phyloP scores from a whole-genome alignment of 331 rosid species.

The Quercus lobata region DNA sequence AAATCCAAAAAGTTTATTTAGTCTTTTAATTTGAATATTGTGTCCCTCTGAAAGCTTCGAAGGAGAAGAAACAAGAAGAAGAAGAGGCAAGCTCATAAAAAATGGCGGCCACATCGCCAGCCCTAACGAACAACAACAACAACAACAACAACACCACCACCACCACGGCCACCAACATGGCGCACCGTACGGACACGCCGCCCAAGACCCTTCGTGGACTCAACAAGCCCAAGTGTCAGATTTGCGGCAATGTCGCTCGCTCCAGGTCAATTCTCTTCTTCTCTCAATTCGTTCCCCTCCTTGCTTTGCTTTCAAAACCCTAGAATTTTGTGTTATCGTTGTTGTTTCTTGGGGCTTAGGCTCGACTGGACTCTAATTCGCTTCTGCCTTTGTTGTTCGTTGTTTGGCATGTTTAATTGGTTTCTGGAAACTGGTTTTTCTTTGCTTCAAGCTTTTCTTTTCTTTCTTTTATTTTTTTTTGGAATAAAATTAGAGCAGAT shows the following conservation, averaged over 20 bases:
- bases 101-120: constrained; percentile 70
- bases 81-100: not conserved
- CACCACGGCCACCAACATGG: constrained; percentile 9
- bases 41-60: not conserved
- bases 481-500: too few species aligned
- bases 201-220: constrained; percentile 93
- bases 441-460: not conserved
- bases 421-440: not conserved
- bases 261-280: constrained; percentile 44
- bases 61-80: constrained; percentile 8
- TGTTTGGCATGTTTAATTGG: not conserved
- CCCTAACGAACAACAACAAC: constrained; percentile 25
- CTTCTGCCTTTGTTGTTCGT: too few species aligned
- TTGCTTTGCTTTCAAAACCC: not conserved
- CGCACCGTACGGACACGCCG: constrained; percentile 51
- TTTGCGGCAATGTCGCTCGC: constrained; percentile 89
- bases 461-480: not conserved
- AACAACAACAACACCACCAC: constrained; percentile 18
- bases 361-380: too few species aligned
- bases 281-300: too few species aligned
- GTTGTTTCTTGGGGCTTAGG: too few species aligned
- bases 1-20: not conserved
- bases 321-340: not conserved
- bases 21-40: not conserved
- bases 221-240: constrained; percentile 74